phyloP scores from a whole-genome alignment of 2,329 filamentous ascomycete genomes.

The Thelonectria rubi region DNA sequence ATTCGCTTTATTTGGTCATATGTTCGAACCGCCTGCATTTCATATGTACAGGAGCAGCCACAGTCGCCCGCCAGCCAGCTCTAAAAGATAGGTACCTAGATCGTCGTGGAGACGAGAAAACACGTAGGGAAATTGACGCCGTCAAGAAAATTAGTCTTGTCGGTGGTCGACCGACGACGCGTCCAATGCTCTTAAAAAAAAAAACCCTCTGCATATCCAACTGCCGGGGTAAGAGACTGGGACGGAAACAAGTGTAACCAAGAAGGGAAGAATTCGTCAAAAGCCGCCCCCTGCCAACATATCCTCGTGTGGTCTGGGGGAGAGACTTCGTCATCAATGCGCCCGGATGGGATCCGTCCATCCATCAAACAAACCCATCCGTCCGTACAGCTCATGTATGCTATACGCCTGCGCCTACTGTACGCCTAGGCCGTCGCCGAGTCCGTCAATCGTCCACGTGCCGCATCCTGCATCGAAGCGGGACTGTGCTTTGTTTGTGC shows the following conservation, averaged over 20 bases:
- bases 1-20: constrained; percentile 8
- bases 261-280: constrained; percentile 23
- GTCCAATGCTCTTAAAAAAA: constrained; percentile 13
- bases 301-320: constrained; percentile 17
- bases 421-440: constrained; percentile 30
- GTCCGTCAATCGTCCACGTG: constrained; percentile 40
- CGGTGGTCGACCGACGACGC: constrained; percentile 14
- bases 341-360: constrained; percentile 37
- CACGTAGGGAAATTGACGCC: constrained; percentile 16
- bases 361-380: constrained; percentile 27
- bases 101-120: constrained; percentile 15
- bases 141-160: constrained; percentile 9
- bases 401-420: constrained; percentile 33
- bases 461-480: constrained; percentile 3
- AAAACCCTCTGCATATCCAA: constrained; percentile 10
- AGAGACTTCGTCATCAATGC: constrained; percentile 27
- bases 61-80: constrained; percentile 33
- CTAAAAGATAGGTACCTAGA: constrained; percentile 30
- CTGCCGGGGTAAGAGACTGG: constrained; percentile 27
- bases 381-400: constrained; percentile 32
- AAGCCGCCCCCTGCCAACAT: constrained; percentile 11
- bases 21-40: constrained; percentile 30
- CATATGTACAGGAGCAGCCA: constrained; percentile 37
- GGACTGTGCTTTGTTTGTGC: constrained; percentile 23
- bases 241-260: constrained; percentile 33